A percentile compares a stretch with the other conserved stretches of the same genome.
Evolutionary conservation across 495 filamentous ascomycete species (phyloP).

Genomic region (Delitschia confertaspora): DNA sequence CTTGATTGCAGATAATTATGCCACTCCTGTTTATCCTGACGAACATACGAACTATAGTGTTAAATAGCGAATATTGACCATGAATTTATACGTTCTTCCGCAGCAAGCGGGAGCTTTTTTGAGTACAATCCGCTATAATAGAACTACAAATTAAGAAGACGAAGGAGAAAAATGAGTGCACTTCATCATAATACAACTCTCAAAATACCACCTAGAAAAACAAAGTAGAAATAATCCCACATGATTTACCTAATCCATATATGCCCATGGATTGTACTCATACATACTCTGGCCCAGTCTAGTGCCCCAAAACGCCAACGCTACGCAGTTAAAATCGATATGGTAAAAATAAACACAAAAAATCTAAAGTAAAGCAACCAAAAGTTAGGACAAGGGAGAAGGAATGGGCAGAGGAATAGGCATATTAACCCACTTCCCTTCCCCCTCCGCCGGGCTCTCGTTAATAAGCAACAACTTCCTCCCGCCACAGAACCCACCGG

Average conservation of each 20-base stretch:
- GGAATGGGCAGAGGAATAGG: conserved; percentile 7
- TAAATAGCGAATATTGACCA: too few species aligned
- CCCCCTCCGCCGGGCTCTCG: conserved; percentile 14
- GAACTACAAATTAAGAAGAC: too few species aligned
- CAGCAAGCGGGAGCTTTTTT: too few species aligned
- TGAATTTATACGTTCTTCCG: too few species aligned
- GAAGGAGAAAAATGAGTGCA: too few species aligned
- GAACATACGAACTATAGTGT: too few species aligned
- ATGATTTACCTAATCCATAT: not conserved
- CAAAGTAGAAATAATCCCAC: not conserved
- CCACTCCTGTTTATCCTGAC: too few species aligned
- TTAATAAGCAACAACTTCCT: conserved; percentile 21
- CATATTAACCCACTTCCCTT: conserved; percentile 20
- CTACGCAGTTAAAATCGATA: not conserved
- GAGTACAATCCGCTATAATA: too few species aligned
- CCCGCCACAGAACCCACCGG: conserved; percentile 25
- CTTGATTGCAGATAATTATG: too few species aligned
- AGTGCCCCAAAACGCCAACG: not conserved
- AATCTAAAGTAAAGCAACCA: not conserved
- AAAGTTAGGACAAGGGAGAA: not conserved
- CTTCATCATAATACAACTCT: too few species aligned
- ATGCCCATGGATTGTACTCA: too few species aligned
- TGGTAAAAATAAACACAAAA: not conserved
- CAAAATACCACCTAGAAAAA: too few species aligned
- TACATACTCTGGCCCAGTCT: not conserved